Conservation (phyloP, 164 flowering plant genomes). For the Litsea cubeba region DNA sequence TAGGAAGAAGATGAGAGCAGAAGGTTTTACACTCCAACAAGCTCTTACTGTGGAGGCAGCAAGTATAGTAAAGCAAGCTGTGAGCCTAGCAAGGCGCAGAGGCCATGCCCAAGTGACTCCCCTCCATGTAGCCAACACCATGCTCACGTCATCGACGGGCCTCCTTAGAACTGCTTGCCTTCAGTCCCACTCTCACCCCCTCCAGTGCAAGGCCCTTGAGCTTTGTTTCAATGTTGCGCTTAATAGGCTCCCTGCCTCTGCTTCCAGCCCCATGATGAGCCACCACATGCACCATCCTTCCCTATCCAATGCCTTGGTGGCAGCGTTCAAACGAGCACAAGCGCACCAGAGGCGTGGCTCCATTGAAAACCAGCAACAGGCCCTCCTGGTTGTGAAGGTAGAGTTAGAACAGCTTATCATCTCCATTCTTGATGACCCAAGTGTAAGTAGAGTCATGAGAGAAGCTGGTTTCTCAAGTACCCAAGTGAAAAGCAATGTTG, state of each 20-base stretch:
- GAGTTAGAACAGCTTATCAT: conserved; percentile 88
- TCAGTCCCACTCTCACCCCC: conserved; percentile 88
- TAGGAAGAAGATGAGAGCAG: conserved; percentile 63
- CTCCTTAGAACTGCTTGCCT: conserved; percentile 82
- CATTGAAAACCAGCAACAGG: conserved; percentile 81
- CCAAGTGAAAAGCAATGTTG: conserved; percentile 83
- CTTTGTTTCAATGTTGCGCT: conserved; percentile 98
- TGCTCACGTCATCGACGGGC: conserved; percentile 69
- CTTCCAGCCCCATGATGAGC: conserved; percentile 51
- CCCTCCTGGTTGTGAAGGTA: conserved; percentile 75
- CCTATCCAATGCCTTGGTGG: conserved; percentile 90
- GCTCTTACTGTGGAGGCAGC: conserved; percentile 82
- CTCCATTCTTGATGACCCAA: conserved; percentile 92
- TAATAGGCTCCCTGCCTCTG: conserved; percentile 83
- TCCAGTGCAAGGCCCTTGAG: conserved; percentile 90
- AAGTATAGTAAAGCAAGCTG: conserved; percentile 67
- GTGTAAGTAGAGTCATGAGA: conserved; percentile 97
- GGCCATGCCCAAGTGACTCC: conserved; percentile 98
- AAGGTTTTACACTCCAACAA: conserved; percentile 79
- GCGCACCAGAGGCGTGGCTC: conserved; percentile 98
- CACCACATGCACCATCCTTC: conserved; percentile 56
- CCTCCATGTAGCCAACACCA: conserved; percentile 89
- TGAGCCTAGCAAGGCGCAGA: conserved; percentile 63
- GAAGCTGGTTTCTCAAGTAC: conserved; percentile 97
- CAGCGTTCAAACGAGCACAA: conserved; percentile 95